Percentiles rank a stretch among this genome's conserved stretches.
Evolutionary conservation across 83 land plant genomes (phyloP).

Genomic region (Isoetes engelmannii): DNA sequence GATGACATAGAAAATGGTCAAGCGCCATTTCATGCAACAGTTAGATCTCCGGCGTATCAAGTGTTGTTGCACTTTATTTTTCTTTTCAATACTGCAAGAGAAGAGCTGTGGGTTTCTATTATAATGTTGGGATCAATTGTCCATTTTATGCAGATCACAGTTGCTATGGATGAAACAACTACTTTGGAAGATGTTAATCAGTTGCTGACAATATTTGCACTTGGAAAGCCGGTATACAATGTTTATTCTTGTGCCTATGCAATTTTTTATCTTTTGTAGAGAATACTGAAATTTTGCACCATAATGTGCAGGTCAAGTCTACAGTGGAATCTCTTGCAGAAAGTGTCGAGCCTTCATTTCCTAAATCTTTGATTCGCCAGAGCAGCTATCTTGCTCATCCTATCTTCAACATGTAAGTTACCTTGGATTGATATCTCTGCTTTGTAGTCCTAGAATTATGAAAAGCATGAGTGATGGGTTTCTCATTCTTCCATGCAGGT

Average conservation of each 20-base stretch:
- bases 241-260: constrained; percentile 8
- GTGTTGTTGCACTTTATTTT: too few species aligned
- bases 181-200: constrained; percentile 84
- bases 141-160: constrained; percentile 58
- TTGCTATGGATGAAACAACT: constrained; percentile 94
- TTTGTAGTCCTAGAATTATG: background rate
- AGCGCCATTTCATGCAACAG: too few species aligned
- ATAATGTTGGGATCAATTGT: background rate
- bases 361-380: constrained; percentile 54
- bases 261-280: background rate
- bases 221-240: constrained; percentile 64
- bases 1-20: too few species aligned
- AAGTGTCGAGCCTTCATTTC: constrained; percentile 49
- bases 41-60: too few species aligned
- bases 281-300: background rate
- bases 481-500: constrained; percentile 38
- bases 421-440: background rate
- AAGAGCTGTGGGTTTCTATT: background rate
- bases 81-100: too few species aligned
- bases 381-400: constrained; percentile 88
- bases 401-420: constrained; percentile 73
- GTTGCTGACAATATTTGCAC: constrained; percentile 65
- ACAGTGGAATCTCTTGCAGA: constrained; percentile 81
- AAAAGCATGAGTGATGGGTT: background rate
- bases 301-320: constrained; percentile 46